Evolutionary conservation across 1,284 basidiomycete genomes (phyloP), one percentile per base, ranked within the genome.

Genomic region (Cerioporus squamosus): DNA sequence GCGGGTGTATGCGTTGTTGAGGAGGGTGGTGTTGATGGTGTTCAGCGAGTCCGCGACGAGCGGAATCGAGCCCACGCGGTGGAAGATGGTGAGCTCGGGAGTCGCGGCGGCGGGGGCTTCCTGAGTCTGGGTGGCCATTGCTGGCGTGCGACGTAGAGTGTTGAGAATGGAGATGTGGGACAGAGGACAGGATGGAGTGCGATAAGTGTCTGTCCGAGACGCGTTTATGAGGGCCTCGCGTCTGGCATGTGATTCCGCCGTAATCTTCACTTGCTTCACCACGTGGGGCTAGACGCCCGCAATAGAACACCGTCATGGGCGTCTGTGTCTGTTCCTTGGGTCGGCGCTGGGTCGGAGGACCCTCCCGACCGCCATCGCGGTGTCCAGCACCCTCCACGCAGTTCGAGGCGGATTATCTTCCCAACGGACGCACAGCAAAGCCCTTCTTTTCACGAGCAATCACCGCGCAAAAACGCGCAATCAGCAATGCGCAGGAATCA

Each of bases 51-150:
- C 86, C 48, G 82, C 81, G 67, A 93, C 78, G 50, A 92, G 74
- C 20, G 91, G 90, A 60, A 91, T 91, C 52, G 83, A 81, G 18
- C 79, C 80, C 54, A 93, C 81, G 59, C 90, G 86, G 51, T 70
- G 68, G 59, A 93, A 63, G 62, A 84, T 76, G 47, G 84, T 90
- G 67, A 90, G 66, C 70, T 86, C 83, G 45, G 86, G 83, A 18
- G 74, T 66, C 1, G 73, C 66, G 1, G 74, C 15, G 38, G 62
- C 36, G 17, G 72, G 64, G 3, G 68, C 55, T 29, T 68, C 36
- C 53, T 79, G 73, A 2, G 79, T 78, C 52, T 77, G 73, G 53
- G 77, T 74, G 17, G 79, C 73, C 77, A 82, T 82, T 59, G 58
- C 55, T 36, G 59, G 56, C 53, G 61, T 44, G 61, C 31, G 60